Percentiles rank a stretch among this genome's conserved stretches.
phyloP scores from a whole-genome alignment of 2,329 filamentous ascomycete species.

The Zymoseptoria passerinii region DNA sequence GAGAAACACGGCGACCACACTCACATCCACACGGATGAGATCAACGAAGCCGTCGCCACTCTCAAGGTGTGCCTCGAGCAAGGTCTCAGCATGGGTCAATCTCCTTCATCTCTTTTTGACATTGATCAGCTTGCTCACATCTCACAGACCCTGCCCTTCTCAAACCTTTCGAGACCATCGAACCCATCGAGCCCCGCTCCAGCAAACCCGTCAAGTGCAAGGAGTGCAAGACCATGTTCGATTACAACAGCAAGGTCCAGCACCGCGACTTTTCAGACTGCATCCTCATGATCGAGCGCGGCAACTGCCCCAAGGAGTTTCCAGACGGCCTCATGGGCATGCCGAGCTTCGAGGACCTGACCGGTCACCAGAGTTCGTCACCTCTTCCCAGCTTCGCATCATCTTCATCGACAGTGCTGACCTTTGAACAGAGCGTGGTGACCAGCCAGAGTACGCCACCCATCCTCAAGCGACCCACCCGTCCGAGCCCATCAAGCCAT shows the following conservation, averaged over 20 bases:
- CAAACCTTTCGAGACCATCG: not conserved
- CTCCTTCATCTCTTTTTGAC: not conserved
- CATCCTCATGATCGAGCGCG: not conserved
- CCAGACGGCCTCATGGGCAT: not conserved
- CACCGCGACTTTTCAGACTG: not conserved
- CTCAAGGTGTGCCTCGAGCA: no score
- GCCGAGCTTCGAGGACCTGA: not conserved
- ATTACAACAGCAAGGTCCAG: not conserved
- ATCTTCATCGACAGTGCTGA: not conserved
- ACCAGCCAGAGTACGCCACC: not conserved
- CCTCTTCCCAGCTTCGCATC: not conserved
- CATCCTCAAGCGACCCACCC: not conserved
- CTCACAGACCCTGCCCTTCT: not conserved
- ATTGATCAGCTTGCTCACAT: not conserved
- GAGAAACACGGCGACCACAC: no score
- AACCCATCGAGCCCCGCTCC: not conserved
- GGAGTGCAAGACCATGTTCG: not conserved
- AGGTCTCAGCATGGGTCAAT: not conserved
- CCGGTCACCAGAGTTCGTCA: not conserved
- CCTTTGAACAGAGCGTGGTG: not conserved
- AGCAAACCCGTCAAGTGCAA: not conserved
- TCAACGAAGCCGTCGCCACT: no score
- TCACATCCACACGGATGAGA: no score
- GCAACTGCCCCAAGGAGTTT: not conserved
- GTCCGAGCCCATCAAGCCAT: not conserved